These are phyloP conservation scores for Apiotrichum sp. DNA, from an alignment of 1,284 basidiomycete species.

Conservation along the genomic window DNA sequence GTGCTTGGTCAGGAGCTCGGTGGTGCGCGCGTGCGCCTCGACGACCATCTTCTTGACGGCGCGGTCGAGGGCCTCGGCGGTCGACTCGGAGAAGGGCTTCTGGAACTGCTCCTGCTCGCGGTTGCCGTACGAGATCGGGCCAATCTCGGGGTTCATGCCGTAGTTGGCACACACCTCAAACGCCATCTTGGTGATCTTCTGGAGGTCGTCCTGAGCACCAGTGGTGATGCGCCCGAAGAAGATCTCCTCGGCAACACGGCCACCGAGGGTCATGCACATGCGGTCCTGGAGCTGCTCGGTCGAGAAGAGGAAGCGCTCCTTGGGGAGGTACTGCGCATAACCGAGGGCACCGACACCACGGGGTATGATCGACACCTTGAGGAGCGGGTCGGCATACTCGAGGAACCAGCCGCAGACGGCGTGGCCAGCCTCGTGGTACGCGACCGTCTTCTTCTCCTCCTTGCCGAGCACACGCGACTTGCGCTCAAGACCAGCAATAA, in stretches of 20 bases:
- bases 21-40: constrained; percentile 79
- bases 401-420: constrained; percentile 98
- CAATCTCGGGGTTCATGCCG: constrained; percentile 92
- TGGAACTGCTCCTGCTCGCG: constrained; percentile 82
- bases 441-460: constrained; percentile 98
- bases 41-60: constrained; percentile 92
- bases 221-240: constrained; percentile 97
- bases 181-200: constrained; percentile 97
- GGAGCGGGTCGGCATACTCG: constrained; percentile 90
- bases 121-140: constrained; percentile 91
- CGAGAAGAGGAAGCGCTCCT: constrained; percentile 91
- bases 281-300: constrained; percentile 91
- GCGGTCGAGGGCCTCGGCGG: constrained; percentile 82
- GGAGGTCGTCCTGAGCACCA: constrained; percentile 93
- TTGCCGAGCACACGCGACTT: constrained; percentile 88
- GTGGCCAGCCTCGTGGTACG: constrained; percentile 98
- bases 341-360: constrained; percentile 92
- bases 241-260: constrained; percentile 95
- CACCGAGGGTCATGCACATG: constrained; percentile 99
- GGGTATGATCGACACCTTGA: constrained; percentile 98
- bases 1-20: constrained; percentile 72
- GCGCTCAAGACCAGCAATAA: constrained; percentile 93
- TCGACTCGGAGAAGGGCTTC: constrained; percentile 97
- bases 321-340: constrained; percentile 93
- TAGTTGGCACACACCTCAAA: constrained; percentile 89